Evolutionary conservation across 2,329 filamentous ascomycete species (phyloP).

Genomic region (Cadophora sp.): DNA sequence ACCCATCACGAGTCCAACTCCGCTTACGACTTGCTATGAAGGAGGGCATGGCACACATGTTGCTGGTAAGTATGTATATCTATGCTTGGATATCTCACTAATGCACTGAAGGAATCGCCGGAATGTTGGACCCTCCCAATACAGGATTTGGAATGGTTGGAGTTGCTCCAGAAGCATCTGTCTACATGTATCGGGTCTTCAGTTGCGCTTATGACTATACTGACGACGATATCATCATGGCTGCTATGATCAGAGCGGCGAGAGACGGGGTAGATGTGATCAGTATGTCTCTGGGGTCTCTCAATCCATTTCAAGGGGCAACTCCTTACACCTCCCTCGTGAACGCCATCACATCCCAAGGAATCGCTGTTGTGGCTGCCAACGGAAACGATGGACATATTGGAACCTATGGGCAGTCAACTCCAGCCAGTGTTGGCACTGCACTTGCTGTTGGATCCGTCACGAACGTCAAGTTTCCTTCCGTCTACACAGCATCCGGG

Average conservation of each 20-base stretch:
- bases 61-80: conserved; percentile 29
- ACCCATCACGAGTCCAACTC: not conserved
- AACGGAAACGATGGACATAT: not conserved
- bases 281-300: conserved; percentile 36
- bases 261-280: conserved; percentile 37
- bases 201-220: conserved; percentile 29
- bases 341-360: conserved; percentile 3
- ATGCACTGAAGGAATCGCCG: conserved; percentile 29
- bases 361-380: not conserved
- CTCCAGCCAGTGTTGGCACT: not conserved
- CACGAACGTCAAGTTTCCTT: conserved; percentile 3
- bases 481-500: not conserved
- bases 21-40: not conserved
- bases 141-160: conserved; percentile 5
- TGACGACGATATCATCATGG: conserved; percentile 33
- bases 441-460: not conserved
- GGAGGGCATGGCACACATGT: conserved; percentile 33
- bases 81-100: not conserved
- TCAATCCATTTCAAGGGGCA: conserved; percentile 4
- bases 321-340: not conserved
- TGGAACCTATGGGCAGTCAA: not conserved
- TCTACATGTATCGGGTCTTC: conserved; percentile 21
- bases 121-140: conserved; percentile 35
- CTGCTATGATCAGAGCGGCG: conserved; percentile 31
- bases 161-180: not conserved